phyloP scores from a whole-genome alignment of 768 basidiomycete genomes.

The Tylopilus intermedius region DNA sequence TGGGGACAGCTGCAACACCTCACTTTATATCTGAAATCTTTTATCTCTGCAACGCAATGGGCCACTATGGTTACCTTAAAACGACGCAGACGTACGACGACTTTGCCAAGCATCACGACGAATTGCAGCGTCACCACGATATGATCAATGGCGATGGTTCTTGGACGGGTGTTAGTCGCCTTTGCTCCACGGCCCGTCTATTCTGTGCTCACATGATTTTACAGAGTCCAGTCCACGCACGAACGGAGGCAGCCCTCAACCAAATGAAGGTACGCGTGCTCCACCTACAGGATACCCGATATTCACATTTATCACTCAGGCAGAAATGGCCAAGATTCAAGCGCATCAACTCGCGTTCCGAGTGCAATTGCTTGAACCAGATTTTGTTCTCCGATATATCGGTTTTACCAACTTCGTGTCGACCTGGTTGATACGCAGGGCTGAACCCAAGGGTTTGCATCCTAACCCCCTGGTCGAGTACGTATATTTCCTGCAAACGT shows the following conservation, averaged over 20 bases:
- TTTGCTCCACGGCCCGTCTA: background rate
- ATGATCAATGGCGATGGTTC: conserved; percentile 68
- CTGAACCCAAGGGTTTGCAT: conserved; percentile 74
- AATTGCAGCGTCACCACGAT: conserved; percentile 73
- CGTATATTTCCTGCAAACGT: conserved; percentile 24
- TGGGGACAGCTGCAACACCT: conserved; percentile 50
- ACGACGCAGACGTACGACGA: conserved; percentile 76
- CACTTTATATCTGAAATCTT: conserved; percentile 97
- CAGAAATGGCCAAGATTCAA: conserved; percentile 64
- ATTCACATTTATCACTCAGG: conserved; percentile 34
- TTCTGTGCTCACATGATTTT: background rate
- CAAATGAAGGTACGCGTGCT: conserved; percentile 59
- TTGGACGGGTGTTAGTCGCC: conserved; percentile 70
- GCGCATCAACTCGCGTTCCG: conserved; percentile 77
- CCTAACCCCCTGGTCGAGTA: conserved; percentile 67
- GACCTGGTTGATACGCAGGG: conserved; percentile 88
- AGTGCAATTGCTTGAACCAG: conserved; percentile 83
- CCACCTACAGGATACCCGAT: background rate
- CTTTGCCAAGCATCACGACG: conserved; percentile 67
- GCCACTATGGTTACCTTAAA: conserved; percentile 83
- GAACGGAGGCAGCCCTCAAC: conserved; percentile 73
- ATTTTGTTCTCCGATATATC: conserved; percentile 71
- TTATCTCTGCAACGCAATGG: conserved; percentile 80
- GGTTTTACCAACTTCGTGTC: conserved; percentile 88
- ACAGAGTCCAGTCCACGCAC: conserved; percentile 68